Evolutionary conservation across 345 rosid species (phyloP).

Genomic region (Theobroma cacao): DNA sequence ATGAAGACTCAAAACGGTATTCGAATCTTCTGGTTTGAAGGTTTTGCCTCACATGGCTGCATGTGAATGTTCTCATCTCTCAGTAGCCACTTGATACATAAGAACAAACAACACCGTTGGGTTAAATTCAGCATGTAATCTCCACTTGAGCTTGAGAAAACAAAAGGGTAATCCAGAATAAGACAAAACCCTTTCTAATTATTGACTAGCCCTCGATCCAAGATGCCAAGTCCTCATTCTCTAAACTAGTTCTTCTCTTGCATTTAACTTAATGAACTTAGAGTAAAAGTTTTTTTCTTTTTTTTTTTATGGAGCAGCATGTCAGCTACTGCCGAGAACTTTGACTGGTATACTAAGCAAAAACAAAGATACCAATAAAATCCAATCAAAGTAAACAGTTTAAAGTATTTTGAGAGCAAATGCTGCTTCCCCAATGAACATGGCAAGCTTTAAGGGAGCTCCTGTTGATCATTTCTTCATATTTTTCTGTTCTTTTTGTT

Average conservation of each 20-base stretch:
- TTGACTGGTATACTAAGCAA: conserved; percentile 1
- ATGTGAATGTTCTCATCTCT: conserved; percentile 15
- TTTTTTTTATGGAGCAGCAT: background rate
- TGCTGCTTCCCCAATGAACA: conserved; percentile 6
- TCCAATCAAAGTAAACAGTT: background rate
- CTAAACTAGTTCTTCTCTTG: background rate
- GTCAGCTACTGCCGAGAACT: background rate
- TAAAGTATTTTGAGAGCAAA: background rate
- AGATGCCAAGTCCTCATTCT: background rate
- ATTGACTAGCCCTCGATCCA: background rate
- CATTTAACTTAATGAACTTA: background rate
- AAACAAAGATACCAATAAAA: background rate
- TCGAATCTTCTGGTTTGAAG: background rate
- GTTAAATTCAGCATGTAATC: background rate
- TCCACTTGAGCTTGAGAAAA: background rate
- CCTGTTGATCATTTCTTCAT: background rate
- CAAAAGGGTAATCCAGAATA: background rate
- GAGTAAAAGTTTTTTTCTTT: too few species aligned
- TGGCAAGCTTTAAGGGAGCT: background rate
- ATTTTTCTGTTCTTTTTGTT: too few species aligned
- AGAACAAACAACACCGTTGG: conserved; percentile 1
- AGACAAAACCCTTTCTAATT: background rate
- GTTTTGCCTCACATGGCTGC: conserved; percentile 21
- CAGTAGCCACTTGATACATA: background rate
- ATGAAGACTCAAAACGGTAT: background rate